Conservation (phyloP, 139 green algal species). For the Chlorokybus atmophyticus region DNA sequence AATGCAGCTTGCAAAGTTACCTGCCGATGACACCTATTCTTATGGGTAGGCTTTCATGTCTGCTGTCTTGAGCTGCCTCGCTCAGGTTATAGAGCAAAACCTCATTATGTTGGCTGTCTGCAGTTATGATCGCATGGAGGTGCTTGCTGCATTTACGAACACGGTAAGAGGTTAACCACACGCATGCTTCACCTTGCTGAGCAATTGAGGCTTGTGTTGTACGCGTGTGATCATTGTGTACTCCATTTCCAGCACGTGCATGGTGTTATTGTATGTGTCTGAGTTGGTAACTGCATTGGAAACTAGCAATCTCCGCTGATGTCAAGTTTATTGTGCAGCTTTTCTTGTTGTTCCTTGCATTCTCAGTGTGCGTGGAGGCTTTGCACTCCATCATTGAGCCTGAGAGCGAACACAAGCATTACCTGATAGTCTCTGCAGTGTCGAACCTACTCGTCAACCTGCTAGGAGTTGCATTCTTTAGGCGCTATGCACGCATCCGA, state of each 20-base stretch:
- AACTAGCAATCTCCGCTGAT: too few species aligned
- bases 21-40: background rate
- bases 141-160: background rate
- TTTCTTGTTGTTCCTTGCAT: conserved; percentile 25
- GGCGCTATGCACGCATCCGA: conserved; percentile 8
- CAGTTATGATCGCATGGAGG: background rate
- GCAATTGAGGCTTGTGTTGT: background rate
- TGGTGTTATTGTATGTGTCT: too few species aligned
- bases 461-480: conserved; percentile 22
- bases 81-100: background rate
- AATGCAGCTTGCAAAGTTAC: background rate
- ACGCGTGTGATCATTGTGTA: background rate
- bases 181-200: background rate
- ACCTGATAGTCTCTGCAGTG: conserved; percentile 20
- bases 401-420: conserved; percentile 25
- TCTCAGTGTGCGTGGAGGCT: conserved; percentile 22
- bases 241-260: background rate
- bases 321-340: too few species aligned
- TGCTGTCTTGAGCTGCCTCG: background rate
- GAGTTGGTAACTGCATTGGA: too few species aligned
- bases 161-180: background rate
- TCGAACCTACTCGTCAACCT: conserved; percentile 28
- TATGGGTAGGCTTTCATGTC: background rate
- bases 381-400: conserved; percentile 25
- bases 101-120: background rate